These are phyloP conservation scores for Lycium ferocissimum DNA, from an alignment of 257 asterid genomes.

Conservation along the genomic window DNA sequence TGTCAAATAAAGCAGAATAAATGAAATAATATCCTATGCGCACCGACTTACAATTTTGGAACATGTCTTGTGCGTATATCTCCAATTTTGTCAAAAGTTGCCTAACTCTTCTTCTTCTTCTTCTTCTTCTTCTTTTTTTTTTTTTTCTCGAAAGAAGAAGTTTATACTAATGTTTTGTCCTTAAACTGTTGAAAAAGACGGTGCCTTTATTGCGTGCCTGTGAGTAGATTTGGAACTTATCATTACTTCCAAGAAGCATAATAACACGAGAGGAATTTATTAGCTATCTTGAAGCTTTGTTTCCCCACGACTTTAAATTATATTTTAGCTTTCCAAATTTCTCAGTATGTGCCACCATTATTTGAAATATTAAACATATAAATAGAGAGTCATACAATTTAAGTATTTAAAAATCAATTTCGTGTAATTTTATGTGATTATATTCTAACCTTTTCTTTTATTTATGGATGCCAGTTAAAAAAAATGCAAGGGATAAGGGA, in stretches of 20 bases:
- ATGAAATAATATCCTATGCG: background rate
- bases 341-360: background rate
- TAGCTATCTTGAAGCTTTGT: background rate
- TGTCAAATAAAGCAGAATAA: no score
- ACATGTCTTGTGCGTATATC: background rate
- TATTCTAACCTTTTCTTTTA: background rate
- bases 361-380: background rate
- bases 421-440: background rate
- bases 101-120: background rate
- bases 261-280: background rate
- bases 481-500: background rate
- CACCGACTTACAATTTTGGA: background rate
- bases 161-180: background rate
- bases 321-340: background rate
- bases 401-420: background rate
- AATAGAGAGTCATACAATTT: slow-evolving; percentile 8
- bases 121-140: background rate
- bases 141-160: background rate
- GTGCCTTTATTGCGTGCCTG: slow-evolving; percentile 22
- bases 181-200: background rate
- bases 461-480: background rate
- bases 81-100: slow-evolving; percentile 7
- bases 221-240: background rate
- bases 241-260: background rate
- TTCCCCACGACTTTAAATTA: background rate